Base-by-base conservation (phyloP, 805 yeast genomes). In the Metschnikowia rubicola region DNA sequence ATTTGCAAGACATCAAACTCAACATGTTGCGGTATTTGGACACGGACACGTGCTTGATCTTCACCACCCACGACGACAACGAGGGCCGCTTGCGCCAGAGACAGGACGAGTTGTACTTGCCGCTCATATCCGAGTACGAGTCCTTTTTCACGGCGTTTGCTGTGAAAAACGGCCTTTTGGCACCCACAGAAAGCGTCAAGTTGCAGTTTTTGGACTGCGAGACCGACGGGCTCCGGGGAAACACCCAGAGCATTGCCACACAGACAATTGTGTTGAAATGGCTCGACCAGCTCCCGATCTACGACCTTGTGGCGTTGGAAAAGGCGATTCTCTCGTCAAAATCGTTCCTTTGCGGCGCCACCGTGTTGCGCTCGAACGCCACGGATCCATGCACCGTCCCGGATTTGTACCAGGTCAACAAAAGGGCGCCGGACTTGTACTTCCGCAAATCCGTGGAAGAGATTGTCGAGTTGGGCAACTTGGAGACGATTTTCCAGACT, bases 41-140 rank as follows among this genome's bases (percentile, higher is more conserved):
- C 64, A 94, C 99, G 0, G 99, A 94, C 65, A 90, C 98, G 1
- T 71, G 96, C 52, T 74, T 94, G 44, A 89, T 92, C 8, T 86
- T 91, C 60, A 83, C 97, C 1, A 96, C 97, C 10, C 54, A 57
- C 10, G 74, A 71, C 36, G 98, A 92, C 63, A 89, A 86, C 62
- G 91, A 87, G 55, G 98, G 98, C 9, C 73, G 71, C 36, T 73
- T 94, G 52, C 78, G 99, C 60, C 64, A 70, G 34, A 88, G 80
- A n/a, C 99, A 94, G 66, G 84, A 88, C 53, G 80, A 81, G 55
- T 67, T 75, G 46, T 95, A 88, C 66, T 66, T 83, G 47, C 96
- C 96, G 0, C 70, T 92, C 35, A 86, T 89, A 29, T 64, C 66
- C 37, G 80, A 82, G 40, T 83, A 83, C 63, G 92, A 88, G 60